Percentiles rank a stretch among this genome's conserved stretches.
phyloP scores from a whole-genome alignment of 345 rosid species.

The Aethionema arabicum region DNA sequence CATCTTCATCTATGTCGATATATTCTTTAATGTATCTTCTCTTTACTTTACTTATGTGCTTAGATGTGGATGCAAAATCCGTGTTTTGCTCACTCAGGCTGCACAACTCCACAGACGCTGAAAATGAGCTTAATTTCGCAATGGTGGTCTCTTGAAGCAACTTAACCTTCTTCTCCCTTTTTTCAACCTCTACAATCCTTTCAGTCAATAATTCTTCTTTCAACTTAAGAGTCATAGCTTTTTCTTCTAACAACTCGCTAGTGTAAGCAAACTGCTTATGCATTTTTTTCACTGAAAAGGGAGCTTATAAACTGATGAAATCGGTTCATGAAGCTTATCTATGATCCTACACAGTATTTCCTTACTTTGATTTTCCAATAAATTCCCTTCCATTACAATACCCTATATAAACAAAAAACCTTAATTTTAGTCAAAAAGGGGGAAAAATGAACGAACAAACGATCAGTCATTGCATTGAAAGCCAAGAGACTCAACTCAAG shows the following conservation, averaged over 20 bases:
- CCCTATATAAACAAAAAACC: conserved; percentile 6
- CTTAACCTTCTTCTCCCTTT: conserved; percentile 12
- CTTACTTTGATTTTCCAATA: background rate
- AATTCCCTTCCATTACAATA: background rate
- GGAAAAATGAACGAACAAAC: background rate
- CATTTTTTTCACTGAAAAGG: background rate
- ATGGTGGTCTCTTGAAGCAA: background rate
- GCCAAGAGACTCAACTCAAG: background rate
- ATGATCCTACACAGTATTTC: background rate
- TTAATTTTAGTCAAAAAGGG: background rate
- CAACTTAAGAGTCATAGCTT: background rate
- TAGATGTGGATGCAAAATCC: background rate
- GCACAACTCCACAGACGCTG: background rate
- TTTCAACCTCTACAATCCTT: background rate
- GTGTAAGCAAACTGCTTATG: background rate
- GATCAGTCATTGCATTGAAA: background rate
- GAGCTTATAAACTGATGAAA: background rate
- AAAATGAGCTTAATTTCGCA: background rate
- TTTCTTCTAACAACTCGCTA: conserved; percentile 5
- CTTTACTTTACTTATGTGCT: conserved; percentile 12
- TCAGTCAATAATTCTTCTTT: conserved; percentile 7
- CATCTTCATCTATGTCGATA: conserved; percentile 2
- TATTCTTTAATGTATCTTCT: conserved; percentile 22
- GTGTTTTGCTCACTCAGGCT: background rate
- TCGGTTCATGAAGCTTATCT: background rate